Base-by-base conservation (phyloP, 345 rosid genomes). In the Isatis tinctoria region DNA sequence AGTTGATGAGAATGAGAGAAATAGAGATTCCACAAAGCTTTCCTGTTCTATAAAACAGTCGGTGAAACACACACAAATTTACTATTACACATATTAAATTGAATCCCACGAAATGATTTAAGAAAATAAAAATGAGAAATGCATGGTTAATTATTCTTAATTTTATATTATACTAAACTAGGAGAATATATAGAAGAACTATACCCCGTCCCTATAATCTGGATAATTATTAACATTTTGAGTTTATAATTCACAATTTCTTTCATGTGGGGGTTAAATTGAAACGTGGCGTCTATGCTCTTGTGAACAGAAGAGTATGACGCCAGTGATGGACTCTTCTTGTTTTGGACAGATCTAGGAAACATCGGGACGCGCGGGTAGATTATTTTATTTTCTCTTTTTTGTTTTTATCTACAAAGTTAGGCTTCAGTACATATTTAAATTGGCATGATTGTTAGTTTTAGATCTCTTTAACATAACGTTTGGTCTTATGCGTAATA, bases 1-100 rank as follows among this genome's bases (percentile, higher is more conserved):
- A 62, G 75, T 93, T 90, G 70, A 90, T 86, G 27, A 90, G 83
- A 52, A 93, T 64, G 53, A 93, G 84, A 60, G 95, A 93, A 44
- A 93, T 80, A 36, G 96, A 88, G 79, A 93, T 44, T 41, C 98
- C 98, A 61, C 76, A 87, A 20, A 93, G 40, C 81, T 71, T 90
- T 73, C 79, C 82, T 58, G 85, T 72, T 80, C 98, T 93, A 86
- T 75, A n/a, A 24, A 63, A 79, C 65, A 62, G 32, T 59, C 1
- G 24, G 10, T 22, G 24, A 11, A 14, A 56, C 33, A 24, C 37
- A 60, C 39, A 60, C 26, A 32, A 30, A 69, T 43, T 22, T 22
- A 22, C 24, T 1, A 1, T 22, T 22, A 22, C 24, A 22, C 24
- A 22, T 22, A 22, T 22, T 22, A 22, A 22, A 22, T 22, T 22